These are phyloP conservation scores for Fusarium sp. DNA, from an alignment of 2,329 filamentous ascomycete genomes.

Conservation along the genomic window DNA sequence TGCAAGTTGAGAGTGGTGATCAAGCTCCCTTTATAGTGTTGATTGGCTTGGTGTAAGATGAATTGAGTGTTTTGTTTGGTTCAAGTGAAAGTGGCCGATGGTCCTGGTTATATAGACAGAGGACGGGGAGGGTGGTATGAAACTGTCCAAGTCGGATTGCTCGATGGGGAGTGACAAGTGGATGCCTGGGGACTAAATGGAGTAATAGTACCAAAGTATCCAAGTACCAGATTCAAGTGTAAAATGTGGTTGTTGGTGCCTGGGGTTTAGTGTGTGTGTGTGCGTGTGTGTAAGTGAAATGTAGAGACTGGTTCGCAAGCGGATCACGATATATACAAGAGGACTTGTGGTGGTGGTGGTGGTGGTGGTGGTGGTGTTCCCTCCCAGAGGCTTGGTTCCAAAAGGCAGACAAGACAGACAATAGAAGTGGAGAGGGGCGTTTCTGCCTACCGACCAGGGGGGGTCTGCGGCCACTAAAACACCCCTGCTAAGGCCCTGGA, in stretches of 20 bases:
- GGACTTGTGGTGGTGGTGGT: too few species aligned
- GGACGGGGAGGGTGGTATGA: constrained; percentile 23
- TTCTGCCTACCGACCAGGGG: constrained; percentile 40
- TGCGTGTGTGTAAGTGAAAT: constrained; percentile 8
- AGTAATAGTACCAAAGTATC: constrained; percentile 4
- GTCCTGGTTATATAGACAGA: constrained; percentile 39
- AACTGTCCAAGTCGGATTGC: constrained; percentile 28
- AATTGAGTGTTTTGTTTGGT: constrained; percentile 36
- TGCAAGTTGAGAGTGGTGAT: constrained; percentile 6
- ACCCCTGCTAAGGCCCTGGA: constrained; percentile 16
- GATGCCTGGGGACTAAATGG: constrained; percentile 37
- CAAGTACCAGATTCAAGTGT: constrained; percentile 24
- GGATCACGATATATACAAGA: constrained; percentile 38
- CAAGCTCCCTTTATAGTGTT: constrained; percentile 10
- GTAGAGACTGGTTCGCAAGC: constrained; percentile 21
- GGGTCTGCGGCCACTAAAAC: constrained; percentile 26
- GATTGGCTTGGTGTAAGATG: constrained; percentile 14
- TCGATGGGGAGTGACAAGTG: constrained; percentile 16
- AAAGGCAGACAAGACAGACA: constrained; percentile 28
- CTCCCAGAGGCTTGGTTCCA: constrained; percentile 34
- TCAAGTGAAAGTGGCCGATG: constrained; percentile 22
- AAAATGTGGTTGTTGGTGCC: constrained; percentile 37
- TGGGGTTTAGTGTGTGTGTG: constrained; percentile 24
- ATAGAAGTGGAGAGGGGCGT: constrained; percentile 28
- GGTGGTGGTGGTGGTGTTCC: constrained; percentile 34